These are phyloP conservation scores for Leccinum pachyderme DNA, from an alignment of 1,284 basidiomycete species.

Conservation along the genomic window DNA sequence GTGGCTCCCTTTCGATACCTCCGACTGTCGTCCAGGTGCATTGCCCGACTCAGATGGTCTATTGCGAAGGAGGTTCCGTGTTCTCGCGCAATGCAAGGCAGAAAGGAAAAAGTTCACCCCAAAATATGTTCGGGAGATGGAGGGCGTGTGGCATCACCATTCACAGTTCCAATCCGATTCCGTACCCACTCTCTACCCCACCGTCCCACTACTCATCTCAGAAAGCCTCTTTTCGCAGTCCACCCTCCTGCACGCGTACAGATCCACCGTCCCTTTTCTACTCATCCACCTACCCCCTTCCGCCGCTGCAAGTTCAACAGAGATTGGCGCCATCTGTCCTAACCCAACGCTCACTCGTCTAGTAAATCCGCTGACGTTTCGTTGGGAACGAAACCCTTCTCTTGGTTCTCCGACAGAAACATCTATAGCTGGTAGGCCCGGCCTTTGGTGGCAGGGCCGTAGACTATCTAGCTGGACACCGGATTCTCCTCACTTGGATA, in stretches of 20 bases:
- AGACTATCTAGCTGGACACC: constrained; percentile 25
- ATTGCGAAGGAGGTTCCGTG: constrained; percentile 51
- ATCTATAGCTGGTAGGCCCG: constrained; percentile 42
- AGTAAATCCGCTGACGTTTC: constrained; percentile 40
- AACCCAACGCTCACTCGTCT: constrained; percentile 22
- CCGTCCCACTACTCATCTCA: constrained; percentile 73
- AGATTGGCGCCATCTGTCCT: constrained; percentile 17
- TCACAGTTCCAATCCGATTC: constrained; percentile 8
- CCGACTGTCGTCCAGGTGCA: constrained; percentile 1
- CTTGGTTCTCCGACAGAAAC: background rate
- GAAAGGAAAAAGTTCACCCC: constrained; percentile 79
- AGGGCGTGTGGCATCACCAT: constrained; percentile 64
- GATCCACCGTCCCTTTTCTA: constrained; percentile 72
- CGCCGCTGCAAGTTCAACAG: background rate
- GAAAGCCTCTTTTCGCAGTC: constrained; percentile 73
- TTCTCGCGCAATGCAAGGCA: constrained; percentile 91
- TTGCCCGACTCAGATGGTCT: constrained; percentile 22
- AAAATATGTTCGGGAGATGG: constrained; percentile 81
- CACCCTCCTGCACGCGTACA: constrained; percentile 64
- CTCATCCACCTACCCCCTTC: constrained; percentile 71
- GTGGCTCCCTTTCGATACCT: constrained; percentile 61
- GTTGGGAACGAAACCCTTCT: constrained; percentile 55
- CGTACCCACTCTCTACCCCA: constrained; percentile 26
- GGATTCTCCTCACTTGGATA: constrained; percentile 3
- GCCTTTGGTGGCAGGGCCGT: constrained; percentile 44